A percentile compares a stretch with the other conserved stretches of the same genome.
Evolutionary conservation across 352 stramenopile species (phyloP).

Genomic region (Globisporangium sylvaticum): DNA sequence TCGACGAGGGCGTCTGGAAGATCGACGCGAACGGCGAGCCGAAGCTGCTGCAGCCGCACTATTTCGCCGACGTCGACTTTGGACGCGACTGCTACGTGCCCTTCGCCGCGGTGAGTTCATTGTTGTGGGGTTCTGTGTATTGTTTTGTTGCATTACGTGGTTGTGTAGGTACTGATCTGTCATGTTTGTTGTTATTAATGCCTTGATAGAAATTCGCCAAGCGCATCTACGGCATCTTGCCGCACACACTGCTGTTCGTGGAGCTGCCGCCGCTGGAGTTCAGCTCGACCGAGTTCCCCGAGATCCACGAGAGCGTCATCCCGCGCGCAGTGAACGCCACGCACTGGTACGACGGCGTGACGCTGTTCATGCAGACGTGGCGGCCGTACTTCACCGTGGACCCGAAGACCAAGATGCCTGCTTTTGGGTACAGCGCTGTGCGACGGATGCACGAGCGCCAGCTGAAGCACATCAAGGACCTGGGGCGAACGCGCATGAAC

Average conservation of each 20-base stretch:
- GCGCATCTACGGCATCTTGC: conserved; percentile 53
- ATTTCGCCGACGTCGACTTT: conserved; percentile 76
- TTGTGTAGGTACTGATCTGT: conserved; percentile 5
- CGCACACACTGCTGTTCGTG: conserved; percentile 68
- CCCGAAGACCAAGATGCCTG: conserved; percentile 49
- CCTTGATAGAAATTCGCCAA: conserved; percentile 41
- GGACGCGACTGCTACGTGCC: conserved; percentile 80
- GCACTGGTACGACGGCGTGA: conserved; percentile 91
- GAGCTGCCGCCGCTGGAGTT: conserved; percentile 82
- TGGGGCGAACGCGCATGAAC: conserved; percentile 51
- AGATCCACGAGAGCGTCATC: conserved; percentile 47
- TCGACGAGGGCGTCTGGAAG: conserved; percentile 77
- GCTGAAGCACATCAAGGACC: conserved; percentile 50
- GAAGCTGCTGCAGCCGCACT: conserved; percentile 45
- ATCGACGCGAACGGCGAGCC: conserved; percentile 42
- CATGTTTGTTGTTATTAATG: not conserved
- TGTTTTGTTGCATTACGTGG: not conserved
- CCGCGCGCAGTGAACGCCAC: conserved; percentile 79
- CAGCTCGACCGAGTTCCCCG: conserved; percentile 56
- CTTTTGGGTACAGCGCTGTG: conserved; percentile 62
- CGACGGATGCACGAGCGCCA: conserved; percentile 53
- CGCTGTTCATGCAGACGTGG: conserved; percentile 76
- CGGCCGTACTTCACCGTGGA: conserved; percentile 76
- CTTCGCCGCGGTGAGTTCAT: conserved; percentile 52
- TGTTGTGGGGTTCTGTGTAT: not conserved